Base-by-base conservation (phyloP, 371 early-diverging fungal genomes). In the Apophysomyces ossiformis region DNA sequence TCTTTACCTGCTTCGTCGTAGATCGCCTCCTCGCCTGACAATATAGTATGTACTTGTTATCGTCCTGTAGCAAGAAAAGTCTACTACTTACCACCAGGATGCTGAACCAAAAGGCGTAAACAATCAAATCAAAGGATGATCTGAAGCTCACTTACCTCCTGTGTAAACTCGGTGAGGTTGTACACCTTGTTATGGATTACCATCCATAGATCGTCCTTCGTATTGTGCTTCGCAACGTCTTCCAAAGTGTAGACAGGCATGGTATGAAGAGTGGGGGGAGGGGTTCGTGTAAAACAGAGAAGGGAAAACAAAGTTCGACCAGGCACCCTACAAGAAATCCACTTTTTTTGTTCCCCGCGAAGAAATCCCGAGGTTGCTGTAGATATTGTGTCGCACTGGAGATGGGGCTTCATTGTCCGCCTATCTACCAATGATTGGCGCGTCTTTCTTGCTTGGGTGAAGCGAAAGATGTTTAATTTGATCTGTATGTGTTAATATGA, bases 171-270 rank as follows among this genome's bases (percentile, higher is more conserved):
- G 43, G 95, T 90, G 60, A 91, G 74, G 76, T 96, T 89, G 80
- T 94, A 96, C 47, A 93, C 95, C 68, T 92, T 91, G 67, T 92
- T 92, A 68, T 90, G 87, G 69, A 95, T 81, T 65, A 87, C 82
- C 63, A 94, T 82, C 90, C 87, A 87, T 60, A 90, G 75, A 72
- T 90, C 77, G 37, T 67, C 66, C 70, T 81, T 78, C 69, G 84
- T 65, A 65, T 76, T 76, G 84, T 93, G 87, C 58, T 78, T 68
- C 12, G 87, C 67, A 60, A 93, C 85, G 50, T 91, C 87, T 35
- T 81, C 84, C 63, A 69, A 64, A 58, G 85, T 78, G 67, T 78
- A 78, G 47, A 72, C 62, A 68, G 79, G 9, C 46, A 71, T 64
- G 43, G 43, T 45, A 50, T 50, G 5, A 50, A 67, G 66, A 67